Base-by-base conservation (phyloP, 164 flowering plant genomes). In the Euptelea pleiosperma region DNA sequence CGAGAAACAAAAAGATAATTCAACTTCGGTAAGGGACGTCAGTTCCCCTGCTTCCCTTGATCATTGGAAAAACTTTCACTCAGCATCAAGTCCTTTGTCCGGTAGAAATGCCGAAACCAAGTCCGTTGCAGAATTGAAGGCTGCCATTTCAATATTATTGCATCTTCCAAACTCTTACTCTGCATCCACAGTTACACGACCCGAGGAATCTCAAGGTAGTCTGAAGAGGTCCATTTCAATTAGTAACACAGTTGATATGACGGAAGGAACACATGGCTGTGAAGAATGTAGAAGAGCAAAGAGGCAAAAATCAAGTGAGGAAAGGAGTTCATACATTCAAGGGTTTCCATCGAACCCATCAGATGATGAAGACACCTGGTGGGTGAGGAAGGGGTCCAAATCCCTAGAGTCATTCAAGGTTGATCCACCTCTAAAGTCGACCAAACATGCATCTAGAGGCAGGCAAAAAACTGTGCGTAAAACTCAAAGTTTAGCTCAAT, bases 361-460 rank as follows among this genome's bases (percentile, higher is more conserved):
- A 45, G 96, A 87, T 69, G 96, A 87, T 50, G 96, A 87, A 63
- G 98, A 89, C 63, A 65, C 36, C 11, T 94, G 99, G 99, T 91
- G 96, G 98, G 70, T 75, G 58, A 78, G 75, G 79, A 87, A 84
- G 78, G 96, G 86, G 4, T 49, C 73, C 5, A 91, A 89, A 65
- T 61, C 73, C 3, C 36, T 61, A 7, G 99, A 91, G 51, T 58
- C 81, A 9, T 54, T 67, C 12, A 89, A 77, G 73, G 76, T 73
- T 55, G 99, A 91, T 36, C 85, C 78, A 34, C 96, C 92, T 24
- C 65, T 76, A 29, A 87, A 89, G 71, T 61, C 77, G 55, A 71
- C 77, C 47, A 91, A 91, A 62, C 91, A 75, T 51, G 72, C 76
- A 10, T 49, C 93, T 33, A 80, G 89, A 68, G 82, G 89, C 35